These are phyloP conservation scores for Tagetes patula DNA, from an alignment of 129 eudicot species.

Conservation along the genomic window DNA sequence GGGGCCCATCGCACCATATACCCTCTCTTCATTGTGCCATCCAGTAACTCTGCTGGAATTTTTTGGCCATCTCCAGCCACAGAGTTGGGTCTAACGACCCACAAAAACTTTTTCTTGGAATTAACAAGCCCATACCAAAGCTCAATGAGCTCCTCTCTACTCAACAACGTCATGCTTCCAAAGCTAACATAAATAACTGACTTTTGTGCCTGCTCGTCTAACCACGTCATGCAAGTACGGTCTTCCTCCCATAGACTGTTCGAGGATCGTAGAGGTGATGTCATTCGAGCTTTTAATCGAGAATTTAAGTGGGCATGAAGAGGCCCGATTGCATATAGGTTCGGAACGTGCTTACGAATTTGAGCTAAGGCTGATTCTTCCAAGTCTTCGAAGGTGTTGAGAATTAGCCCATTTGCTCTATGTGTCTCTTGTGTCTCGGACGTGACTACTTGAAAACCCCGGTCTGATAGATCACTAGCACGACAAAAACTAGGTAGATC, in stretches of 20 bases:
- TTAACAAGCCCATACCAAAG: slow-evolving; percentile 62
- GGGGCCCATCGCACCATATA: slow-evolving; percentile 74
- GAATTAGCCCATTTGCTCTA: slow-evolving; percentile 43
- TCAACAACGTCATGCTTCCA: slow-evolving; percentile 48
- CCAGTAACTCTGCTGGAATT: slow-evolving; percentile 33
- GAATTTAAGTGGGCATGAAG: slow-evolving; percentile 46
- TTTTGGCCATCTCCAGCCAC: slow-evolving; percentile 23
- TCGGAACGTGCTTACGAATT: slow-evolving; percentile 44
- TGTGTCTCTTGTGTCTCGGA: slow-evolving; percentile 31
- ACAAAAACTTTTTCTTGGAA: slow-evolving; percentile 44
- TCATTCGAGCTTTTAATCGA: slow-evolving; percentile 23
- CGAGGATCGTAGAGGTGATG: slow-evolving; percentile 25
- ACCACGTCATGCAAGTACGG: slow-evolving; percentile 51
- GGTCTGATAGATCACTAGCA: slow-evolving; percentile 25
- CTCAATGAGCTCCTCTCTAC: slow-evolving; percentile 47
- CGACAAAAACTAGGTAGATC: slow-evolving; percentile 52
- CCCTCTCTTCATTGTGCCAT: slow-evolving; percentile 50
- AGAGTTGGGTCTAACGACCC: slow-evolving; percentile 60
- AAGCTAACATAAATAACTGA: slow-evolving; percentile 69
- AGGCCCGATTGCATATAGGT: slow-evolving; percentile 51
- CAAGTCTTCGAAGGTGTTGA: slow-evolving; percentile 60
- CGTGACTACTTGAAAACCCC: slow-evolving; percentile 11
- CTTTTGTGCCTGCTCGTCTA: slow-evolving; percentile 39
- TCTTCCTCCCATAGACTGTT: slow-evolving; percentile 54
- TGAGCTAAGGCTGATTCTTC: slow-evolving; percentile 49